These are phyloP conservation scores for Bertia moriformis DNA, from an alignment of 2,329 filamentous ascomycete species.

Conservation along the genomic window DNA sequence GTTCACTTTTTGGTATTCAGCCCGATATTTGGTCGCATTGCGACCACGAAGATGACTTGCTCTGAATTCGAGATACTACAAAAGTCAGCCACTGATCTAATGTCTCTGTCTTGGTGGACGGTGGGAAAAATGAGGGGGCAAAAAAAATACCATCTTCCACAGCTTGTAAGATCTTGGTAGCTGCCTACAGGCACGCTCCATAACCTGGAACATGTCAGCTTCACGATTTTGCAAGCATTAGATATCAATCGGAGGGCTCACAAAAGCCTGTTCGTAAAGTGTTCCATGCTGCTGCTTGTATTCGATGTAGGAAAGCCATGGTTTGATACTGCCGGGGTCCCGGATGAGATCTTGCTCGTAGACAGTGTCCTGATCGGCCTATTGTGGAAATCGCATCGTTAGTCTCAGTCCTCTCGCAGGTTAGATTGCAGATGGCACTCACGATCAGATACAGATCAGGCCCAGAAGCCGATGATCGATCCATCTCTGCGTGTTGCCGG, in stretches of 20 bases:
- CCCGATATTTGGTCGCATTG: constrained; percentile 65
- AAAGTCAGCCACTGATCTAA: constrained; percentile 3
- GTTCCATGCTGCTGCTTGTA: constrained; percentile 81
- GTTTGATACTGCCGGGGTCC: constrained; percentile 72
- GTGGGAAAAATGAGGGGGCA: constrained; percentile 2
- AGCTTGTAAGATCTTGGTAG: constrained; percentile 93
- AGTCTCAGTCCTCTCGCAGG: no score
- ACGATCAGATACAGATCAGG: constrained; percentile 28
- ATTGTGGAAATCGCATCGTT: no score
- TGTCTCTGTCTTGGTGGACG: constrained; percentile 1
- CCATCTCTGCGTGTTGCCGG: constrained; percentile 24
- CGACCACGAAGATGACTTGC: constrained; percentile 67
- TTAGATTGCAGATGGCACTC: no score
- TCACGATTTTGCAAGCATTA: no score
- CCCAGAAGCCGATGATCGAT: constrained; percentile 21
- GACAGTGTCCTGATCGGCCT: constrained; percentile 77
- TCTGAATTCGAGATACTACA: constrained; percentile 71
- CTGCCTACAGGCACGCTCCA: constrained; percentile 81
- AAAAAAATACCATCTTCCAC: constrained; percentile 66
- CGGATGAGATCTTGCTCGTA: constrained; percentile 94
- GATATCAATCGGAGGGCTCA: not conserved
- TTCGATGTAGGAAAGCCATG: constrained; percentile 87
- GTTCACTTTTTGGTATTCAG: constrained; percentile 87
- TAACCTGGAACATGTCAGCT: constrained; percentile 34
- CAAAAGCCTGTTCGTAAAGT: constrained; percentile 61